A percentile compares a stretch with the other conserved stretches of the same genome.
Evolutionary conservation across 345 rosid species (phyloP).

Genomic region (Populus euphratica): DNA sequence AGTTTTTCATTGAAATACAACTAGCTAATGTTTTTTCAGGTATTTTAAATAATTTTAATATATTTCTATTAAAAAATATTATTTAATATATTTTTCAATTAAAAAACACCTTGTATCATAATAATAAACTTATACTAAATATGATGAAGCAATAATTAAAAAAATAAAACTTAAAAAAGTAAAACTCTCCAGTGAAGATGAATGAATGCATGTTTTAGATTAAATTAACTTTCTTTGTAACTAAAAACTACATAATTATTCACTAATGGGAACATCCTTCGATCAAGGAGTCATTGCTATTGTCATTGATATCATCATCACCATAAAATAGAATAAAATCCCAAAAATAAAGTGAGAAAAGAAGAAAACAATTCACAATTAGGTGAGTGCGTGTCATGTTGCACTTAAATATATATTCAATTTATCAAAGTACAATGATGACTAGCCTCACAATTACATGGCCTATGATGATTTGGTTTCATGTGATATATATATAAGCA

Average conservation of each 20-base stretch:
- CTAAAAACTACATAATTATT: background rate
- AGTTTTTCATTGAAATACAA: no score
- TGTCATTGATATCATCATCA: background rate
- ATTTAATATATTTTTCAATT: no score
- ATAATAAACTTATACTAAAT: background rate
- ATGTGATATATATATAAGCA: background rate
- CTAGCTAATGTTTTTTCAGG: no score
- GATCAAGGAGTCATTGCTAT: background rate
- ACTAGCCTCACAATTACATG: constrained; percentile 1
- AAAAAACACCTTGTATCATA: no score
- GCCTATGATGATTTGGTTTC: background rate
- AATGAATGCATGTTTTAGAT: no score
- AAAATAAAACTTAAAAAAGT: no score
- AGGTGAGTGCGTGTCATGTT: constrained; percentile 5
- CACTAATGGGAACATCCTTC: background rate
- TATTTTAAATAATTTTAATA: no score
- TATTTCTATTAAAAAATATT: no score
- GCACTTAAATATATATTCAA: constrained; percentile 14
- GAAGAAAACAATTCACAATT: background rate
- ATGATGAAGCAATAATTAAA: background rate
- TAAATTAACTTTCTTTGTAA: background rate
- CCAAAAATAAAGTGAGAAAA: background rate
- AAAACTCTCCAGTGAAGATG: no score
- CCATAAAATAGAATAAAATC: background rate
- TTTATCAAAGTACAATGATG: background rate